Conservation (phyloP, 2,329 filamentous ascomycete species). For the Colletotrichum endophyticum region DNA sequence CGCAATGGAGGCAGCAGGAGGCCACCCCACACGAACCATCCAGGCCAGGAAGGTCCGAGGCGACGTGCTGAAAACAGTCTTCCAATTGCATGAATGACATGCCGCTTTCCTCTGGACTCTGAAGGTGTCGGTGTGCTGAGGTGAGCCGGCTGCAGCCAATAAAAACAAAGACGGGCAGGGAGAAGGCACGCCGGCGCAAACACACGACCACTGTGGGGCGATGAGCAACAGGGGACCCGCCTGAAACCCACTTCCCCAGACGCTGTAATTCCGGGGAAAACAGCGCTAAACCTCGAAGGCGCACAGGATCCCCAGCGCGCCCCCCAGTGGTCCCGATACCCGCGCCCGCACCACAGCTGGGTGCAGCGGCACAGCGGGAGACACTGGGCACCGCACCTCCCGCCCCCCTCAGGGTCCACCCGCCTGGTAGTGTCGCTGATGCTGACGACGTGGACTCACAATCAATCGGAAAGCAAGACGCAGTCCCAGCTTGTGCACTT, state of each 20-base stretch:
- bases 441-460: neutral
- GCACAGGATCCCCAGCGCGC: neutral
- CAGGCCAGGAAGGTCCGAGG: neutral
- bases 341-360: neutral
- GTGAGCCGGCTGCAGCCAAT: neutral
- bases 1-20: neutral
- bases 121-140: neutral
- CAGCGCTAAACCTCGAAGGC: conserved; percentile 10
- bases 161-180: neutral
- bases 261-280: conserved; percentile 21
- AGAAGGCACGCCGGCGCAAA: neutral
- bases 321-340: conserved; percentile 18
- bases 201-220: conserved; percentile 1
- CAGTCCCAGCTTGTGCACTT: neutral
- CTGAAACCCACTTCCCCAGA: conserved; percentile 23
- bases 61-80: neutral
- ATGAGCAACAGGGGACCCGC: neutral
- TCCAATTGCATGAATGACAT: neutral
- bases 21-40: conserved; percentile 2
- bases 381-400: neutral
- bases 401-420: neutral
- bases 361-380: neutral
- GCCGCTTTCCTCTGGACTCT: neutral
- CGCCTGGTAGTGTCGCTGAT: neutral
- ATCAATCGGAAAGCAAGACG: neutral